A percentile compares a stretch with the other conserved stretches of the same genome.
phyloP scores from a whole-genome alignment of 441 rosid species.

The Eutrema salsugineum region DNA sequence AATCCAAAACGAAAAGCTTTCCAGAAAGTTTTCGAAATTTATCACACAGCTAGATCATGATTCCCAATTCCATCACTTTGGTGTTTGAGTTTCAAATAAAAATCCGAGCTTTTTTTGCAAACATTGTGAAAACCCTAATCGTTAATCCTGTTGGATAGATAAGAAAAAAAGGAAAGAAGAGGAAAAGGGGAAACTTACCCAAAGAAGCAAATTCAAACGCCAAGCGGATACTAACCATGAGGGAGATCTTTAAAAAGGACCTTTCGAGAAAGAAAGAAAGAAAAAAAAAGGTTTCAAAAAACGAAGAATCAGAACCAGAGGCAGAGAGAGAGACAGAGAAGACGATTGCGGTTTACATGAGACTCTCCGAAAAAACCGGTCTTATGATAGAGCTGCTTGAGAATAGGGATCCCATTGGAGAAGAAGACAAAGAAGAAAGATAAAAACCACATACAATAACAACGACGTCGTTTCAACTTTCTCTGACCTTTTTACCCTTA shows the following conservation, averaged over 20 bases:
- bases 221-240: conserved; percentile 40
- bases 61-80: neutral
- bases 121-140: conserved; percentile 15
- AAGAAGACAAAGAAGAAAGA: neutral
- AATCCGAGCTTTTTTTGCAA: neutral
- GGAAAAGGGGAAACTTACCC: conserved; percentile 34
- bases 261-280: conserved; percentile 17
- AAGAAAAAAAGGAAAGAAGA: neutral
- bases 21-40: neutral
- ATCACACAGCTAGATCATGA: neutral
- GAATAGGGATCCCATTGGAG: conserved; percentile 46
- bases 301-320: conserved; percentile 33
- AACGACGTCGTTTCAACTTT: neutral
- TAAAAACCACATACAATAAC: neutral
- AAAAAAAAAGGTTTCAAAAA: conserved; percentile 8
- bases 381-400: conserved; percentile 44
- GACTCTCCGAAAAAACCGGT: conserved; percentile 62
- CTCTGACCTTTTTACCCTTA: neutral
- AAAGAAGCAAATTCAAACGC: conserved; percentile 54
- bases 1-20: neutral
- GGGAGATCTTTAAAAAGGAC: conserved; percentile 34
- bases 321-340: conserved; percentile 36
- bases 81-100: neutral
- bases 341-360: conserved; percentile 40
- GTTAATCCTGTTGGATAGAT: neutral